Evolutionary conservation across 1,284 basidiomycete genomes (phyloP).

Genomic region (Flammula alnicola): DNA sequence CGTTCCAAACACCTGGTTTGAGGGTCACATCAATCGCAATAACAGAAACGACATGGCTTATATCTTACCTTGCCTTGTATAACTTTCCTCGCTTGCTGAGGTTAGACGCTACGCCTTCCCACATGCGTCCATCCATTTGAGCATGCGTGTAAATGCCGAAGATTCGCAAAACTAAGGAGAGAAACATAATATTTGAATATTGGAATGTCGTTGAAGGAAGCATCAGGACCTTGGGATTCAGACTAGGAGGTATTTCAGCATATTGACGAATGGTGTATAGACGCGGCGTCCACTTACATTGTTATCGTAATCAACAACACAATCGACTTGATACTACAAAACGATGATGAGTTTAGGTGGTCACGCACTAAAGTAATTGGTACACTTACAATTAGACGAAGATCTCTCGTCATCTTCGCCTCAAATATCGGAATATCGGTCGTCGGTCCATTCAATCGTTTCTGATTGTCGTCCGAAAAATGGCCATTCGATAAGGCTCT

Average conservation of each 20-base stretch:
- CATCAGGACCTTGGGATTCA: constrained; percentile 58
- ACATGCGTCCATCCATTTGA: constrained; percentile 56
- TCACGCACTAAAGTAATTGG: not conserved
- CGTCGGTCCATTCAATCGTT: constrained; percentile 51
- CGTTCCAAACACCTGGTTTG: no score
- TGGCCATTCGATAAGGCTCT: constrained; percentile 70
- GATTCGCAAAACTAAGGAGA: constrained; percentile 54
- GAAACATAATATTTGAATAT: not conserved
- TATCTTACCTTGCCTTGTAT: constrained; percentile 57
- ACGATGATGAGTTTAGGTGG: not conserved
- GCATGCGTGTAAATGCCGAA: constrained; percentile 69
- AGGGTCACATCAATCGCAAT: no score
- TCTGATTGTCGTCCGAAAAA: constrained; percentile 73
- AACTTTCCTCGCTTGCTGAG: constrained; percentile 55
- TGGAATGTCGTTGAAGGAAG: constrained; percentile 60
- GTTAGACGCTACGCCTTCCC: constrained; percentile 61
- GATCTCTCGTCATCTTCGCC: constrained; percentile 68
- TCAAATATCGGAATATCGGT: constrained; percentile 64
- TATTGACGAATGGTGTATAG: not conserved
- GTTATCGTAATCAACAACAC: constrained; percentile 53
- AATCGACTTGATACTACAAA: constrained; percentile 70
- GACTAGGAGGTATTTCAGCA: not conserved
- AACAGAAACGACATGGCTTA: no score
- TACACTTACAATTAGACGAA: constrained; percentile 58
- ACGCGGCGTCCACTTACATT: constrained; percentile 43